Base-by-base conservation (phyloP, 768 basidiomycete genomes). In the Russula sp. region DNA sequence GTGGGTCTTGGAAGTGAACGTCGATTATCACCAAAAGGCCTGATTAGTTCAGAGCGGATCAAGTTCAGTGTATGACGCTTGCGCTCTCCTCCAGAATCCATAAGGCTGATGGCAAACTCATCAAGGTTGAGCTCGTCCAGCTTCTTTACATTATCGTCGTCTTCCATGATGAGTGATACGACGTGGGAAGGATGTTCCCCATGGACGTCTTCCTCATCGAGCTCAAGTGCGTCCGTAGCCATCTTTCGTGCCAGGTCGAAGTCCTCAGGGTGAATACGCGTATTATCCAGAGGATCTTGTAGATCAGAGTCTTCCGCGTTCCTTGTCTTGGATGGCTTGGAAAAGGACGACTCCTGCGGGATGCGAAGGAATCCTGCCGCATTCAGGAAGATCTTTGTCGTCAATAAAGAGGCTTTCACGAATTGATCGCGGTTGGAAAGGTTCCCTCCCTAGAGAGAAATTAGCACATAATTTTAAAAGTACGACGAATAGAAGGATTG, bases 171-270 rank as follows among this genome's bases (percentile, higher is more conserved):
- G 49, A 86, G 75, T 14, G 83, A 81, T 48, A 99, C 93, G 8
- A 91, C 88, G 67, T 88, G 85, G 1, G 97, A 98, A 32, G 94
- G 90, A 71, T 96, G 90, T 68, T 90, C 85, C 66, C 92, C 91
- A 59, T 90, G 90, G 38, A 93, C 81, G 75, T 99, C 97, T 72
- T 98, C 97, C 69, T 96, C 94, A 66, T 99, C 97, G n/a, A 93
- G 81, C 70, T 98, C 97, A 14, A 98, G 81, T 5, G 96, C 93
- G 73, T 98, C 94, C 20, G 92, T 90, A 41, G 96, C 96, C 94
- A 99, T 97, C 78, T 98, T 98, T 39, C 93, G 86, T 4, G 97
- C 96, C 42, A 98, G 80, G 66, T 98, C 95, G 70, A 98, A 99
- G 74, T 99, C 97, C 71, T 96, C 92, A 7, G 93, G 93, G 70